Evolutionary conservation across 1,284 basidiomycete species (phyloP).

Genomic region (Salmacisia buchloeana): DNA sequence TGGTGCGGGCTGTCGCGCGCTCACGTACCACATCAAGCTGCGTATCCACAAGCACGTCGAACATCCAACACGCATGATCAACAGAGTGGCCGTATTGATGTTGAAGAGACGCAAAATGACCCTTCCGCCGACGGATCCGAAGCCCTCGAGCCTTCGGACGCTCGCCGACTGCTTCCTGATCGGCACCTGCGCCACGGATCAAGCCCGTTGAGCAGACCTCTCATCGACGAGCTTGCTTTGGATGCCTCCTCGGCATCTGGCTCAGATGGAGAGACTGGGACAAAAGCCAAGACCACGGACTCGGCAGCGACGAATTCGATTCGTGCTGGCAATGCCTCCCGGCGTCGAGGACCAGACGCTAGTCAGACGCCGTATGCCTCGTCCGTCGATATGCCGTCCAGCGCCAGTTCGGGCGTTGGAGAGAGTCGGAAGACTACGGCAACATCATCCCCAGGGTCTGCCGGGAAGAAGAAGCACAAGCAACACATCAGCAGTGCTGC

Average conservation of each 20-base stretch:
- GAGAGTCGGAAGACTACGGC: background rate
- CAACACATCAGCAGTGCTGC: background rate
- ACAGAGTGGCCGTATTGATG: too few species aligned
- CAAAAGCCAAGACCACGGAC: background rate
- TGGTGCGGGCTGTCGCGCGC: background rate
- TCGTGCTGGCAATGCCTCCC: too few species aligned
- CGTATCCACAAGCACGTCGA: too few species aligned
- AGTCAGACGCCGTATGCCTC: background rate
- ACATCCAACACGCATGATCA: too few species aligned
- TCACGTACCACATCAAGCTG: too few species aligned
- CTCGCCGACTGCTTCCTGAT: background rate
- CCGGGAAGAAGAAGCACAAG: background rate
- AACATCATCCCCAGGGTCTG: background rate
- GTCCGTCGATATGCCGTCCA: background rate
- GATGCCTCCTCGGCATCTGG: background rate
- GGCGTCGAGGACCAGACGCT: too few species aligned
- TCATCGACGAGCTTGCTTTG: background rate
- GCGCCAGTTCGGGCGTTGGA: background rate
- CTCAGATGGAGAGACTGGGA: background rate
- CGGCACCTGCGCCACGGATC: background rate
- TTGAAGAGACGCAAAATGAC: too few species aligned
- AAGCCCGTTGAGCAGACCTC: background rate
- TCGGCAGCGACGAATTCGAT: too few species aligned
- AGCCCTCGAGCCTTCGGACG: background rate
- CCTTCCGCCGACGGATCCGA: too few species aligned